A percentile compares a stretch with the other conserved stretches of the same genome.
Conservation (phyloP, 768 basidiomycete genomes). For the Hericium alpestre region DNA sequence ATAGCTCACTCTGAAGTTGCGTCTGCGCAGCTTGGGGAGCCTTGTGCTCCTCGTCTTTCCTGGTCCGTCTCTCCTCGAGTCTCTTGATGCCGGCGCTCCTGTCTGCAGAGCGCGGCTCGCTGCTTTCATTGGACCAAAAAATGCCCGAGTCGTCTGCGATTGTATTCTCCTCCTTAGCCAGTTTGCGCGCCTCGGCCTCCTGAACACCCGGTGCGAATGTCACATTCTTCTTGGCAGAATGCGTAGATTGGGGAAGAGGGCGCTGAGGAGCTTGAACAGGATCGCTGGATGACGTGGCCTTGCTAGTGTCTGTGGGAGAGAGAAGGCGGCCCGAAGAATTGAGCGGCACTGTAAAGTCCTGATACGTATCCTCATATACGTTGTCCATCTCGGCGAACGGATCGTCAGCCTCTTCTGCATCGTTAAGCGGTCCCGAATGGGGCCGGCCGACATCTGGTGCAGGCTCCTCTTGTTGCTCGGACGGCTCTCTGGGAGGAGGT, state of each 20-base stretch:
- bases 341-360: slow-evolving; percentile 7
- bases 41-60: no score
- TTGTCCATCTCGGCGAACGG: slow-evolving; percentile 1
- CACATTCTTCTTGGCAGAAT: not conserved
- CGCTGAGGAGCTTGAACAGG: not conserved
- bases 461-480: not conserved
- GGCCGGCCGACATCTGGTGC: not conserved
- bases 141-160: not conserved
- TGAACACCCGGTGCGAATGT: not conserved
- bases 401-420: not conserved
- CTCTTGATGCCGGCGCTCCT: no score
- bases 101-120: not conserved
- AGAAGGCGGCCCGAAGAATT: slow-evolving; percentile 8
- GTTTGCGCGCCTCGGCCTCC: not conserved
- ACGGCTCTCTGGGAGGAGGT: not conserved
- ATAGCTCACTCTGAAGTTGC: no score
- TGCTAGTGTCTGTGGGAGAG: not conserved
- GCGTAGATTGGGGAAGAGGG: no score
- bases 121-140: not conserved
- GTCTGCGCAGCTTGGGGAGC: no score
- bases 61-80: no score
- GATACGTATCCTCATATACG: slow-evolving; percentile 1
- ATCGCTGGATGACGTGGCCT: not conserved
- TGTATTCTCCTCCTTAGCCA: not conserved
- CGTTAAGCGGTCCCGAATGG: not conserved